Base-by-base conservation (phyloP, 2,329 filamentous ascomycete species). In the Penicillium sp. region DNA sequence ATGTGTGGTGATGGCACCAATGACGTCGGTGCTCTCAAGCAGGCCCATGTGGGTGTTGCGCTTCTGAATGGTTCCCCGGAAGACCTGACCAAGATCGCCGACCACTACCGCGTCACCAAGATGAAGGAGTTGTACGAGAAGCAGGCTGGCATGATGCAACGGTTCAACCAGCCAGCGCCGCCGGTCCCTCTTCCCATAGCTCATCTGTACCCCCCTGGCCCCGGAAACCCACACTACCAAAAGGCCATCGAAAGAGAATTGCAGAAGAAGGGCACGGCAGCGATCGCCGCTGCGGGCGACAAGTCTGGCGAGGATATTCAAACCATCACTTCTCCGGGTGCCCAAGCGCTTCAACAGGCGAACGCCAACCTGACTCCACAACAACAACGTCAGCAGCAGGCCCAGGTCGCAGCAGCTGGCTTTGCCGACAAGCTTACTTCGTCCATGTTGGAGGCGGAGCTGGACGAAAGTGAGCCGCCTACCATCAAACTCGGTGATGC, bases 41-140 rank as follows among this genome's bases (percentile, higher is more conserved):
- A 98, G 73, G 93, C 93, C 36, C 93, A 98, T 66, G 90, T 98
- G 55, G 93, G 93, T 71, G 88, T 98, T 54, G 93, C 93, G 24
- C 82, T 98, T 43, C 82, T 98, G 58, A 98, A 98, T 70, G 93
- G 93, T 54, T 94, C 90, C 1, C 85, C 84, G 57, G 88, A 97
- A 24, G 93, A 97, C 66, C 79, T 98, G 46, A 85, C 84, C 48
- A 90, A 85, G 67, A 98, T 98, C 60, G 85, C 87, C 26, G 93
- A 97, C 65, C 90, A 98, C 70, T 85, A 86, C 63, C 86, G 93
- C 59, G 95, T 90, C 69, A 95, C 86, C 36, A 95, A 90, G 78
- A 94, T 98, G 88, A 97, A 96, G 78, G 90, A 96, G 56, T 82
- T 98, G 55, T 98, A 98, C 67, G 89, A 97, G 74, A 97, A 98